Percentiles rank a stretch among this genome's conserved stretches.
Conservation (phyloP, 192 early-diverging fungal genomes). For the Coemansia sp. region DNA sequence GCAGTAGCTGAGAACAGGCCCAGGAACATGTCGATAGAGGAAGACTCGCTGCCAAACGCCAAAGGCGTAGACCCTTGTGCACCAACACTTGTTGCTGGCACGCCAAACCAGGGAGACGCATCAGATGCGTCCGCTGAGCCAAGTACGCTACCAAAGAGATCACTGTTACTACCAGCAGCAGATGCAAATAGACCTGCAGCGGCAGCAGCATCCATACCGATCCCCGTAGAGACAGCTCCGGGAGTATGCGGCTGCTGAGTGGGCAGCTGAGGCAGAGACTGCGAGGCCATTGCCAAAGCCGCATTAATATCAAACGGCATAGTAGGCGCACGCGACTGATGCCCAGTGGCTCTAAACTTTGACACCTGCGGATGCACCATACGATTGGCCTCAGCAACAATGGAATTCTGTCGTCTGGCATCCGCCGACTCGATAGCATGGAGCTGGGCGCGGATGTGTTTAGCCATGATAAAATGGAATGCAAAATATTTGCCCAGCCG, state of each 20-base stretch:
- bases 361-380: background rate
- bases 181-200: constrained; percentile 16
- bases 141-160: background rate
- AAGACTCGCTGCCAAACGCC: background rate
- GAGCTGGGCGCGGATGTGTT: constrained; percentile 57
- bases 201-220: background rate
- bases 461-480: constrained; percentile 59
- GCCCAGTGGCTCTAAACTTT: background rate
- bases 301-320: constrained; percentile 24
- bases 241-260: constrained; percentile 12
- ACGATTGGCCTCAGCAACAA: constrained; percentile 8
- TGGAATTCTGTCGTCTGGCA: background rate
- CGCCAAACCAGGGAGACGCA: constrained; percentile 4
- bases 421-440: constrained; percentile 46
- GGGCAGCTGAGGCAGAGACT: background rate
- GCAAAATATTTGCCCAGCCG: constrained; percentile 56
- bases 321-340: background rate
- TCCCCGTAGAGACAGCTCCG: background rate
- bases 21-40: constrained; percentile 3
- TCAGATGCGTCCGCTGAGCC: background rate
- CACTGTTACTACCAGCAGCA: background rate
- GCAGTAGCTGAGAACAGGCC: background rate
- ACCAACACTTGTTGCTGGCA: background rate
- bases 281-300: constrained; percentile 14
- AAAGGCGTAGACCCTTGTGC: background rate